Evolutionary conservation across 139 green algal species (phyloP).

Genomic region (Marvania coccoides): DNA sequence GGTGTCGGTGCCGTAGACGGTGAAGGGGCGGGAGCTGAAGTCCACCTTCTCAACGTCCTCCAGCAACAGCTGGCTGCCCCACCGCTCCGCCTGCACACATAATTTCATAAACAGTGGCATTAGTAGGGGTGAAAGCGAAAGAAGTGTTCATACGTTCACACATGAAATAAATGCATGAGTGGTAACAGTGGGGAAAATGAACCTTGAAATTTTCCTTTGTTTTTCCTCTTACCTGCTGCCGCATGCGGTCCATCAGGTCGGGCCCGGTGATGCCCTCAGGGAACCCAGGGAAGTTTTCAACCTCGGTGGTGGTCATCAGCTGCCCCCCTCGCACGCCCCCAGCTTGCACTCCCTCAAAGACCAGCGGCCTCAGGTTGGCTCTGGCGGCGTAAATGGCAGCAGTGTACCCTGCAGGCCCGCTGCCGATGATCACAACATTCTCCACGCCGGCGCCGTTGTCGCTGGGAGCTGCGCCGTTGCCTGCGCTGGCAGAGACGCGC

Average conservation of each 20-base stretch:
- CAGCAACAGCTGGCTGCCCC: conserved; percentile 80
- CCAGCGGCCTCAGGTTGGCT: conserved; percentile 85
- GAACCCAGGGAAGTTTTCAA: conserved; percentile 92
- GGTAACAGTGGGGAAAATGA: not conserved
- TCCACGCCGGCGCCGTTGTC: conserved; percentile 14
- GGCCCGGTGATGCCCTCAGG: conserved; percentile 94
- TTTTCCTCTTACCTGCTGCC: conserved; percentile 56
- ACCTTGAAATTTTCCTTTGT: not conserved
- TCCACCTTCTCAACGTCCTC: conserved; percentile 94
- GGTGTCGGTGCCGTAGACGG: conserved; percentile 56
- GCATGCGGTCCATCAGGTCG: conserved; percentile 97
- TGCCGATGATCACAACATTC: conserved; percentile 82
- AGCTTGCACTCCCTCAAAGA: conserved; percentile 88
- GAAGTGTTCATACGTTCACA: too few relatives aligned
- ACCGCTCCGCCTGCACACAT: conserved; percentile 76
- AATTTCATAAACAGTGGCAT: not conserved
- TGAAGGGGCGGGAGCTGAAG: conserved; percentile 68
- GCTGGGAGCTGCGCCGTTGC: not conserved
- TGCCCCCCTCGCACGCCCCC: conserved; percentile 86
- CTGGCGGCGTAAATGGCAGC: conserved; percentile 88
- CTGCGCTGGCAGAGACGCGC: too few relatives aligned
- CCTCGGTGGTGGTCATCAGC: conserved; percentile 95
- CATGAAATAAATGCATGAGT: not conserved
- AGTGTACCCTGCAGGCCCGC: conserved; percentile 78
- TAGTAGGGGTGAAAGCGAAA: too few relatives aligned